Conservation (phyloP, 305 asterid genomes). For the Fraxinus sp. region DNA sequence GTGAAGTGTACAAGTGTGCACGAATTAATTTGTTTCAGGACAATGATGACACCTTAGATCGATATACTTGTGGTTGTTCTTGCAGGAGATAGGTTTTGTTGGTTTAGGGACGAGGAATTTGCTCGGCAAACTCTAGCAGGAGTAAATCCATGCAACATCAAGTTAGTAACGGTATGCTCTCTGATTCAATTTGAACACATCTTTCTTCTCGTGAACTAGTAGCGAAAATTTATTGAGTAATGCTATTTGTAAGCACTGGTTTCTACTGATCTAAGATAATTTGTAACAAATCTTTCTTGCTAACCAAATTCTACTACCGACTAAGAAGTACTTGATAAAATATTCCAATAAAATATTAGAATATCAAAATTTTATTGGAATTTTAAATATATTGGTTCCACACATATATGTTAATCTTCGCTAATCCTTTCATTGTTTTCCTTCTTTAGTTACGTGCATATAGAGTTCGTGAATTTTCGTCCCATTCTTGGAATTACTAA, state of each 20-base stretch:
- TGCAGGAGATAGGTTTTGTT: slow-evolving; percentile 71
- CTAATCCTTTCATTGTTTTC: neutral
- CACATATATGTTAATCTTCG: neutral
- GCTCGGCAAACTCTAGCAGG: slow-evolving; percentile 83
- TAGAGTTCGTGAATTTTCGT: neutral
- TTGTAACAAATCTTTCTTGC: neutral
- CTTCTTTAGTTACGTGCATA: neutral
- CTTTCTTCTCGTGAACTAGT: neutral
- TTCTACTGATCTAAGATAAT: neutral
- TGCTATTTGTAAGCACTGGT: neutral
- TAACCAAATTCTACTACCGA: too few relatives aligned
- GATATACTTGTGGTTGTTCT: neutral
- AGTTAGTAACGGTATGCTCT: slow-evolving; percentile 55
- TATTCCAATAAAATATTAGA: neutral
- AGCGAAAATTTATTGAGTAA: neutral
- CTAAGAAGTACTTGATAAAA: neutral
- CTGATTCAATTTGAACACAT: neutral
- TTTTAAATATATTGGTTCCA: neutral
- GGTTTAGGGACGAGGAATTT: slow-evolving; percentile 74
- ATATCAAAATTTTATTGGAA: neutral
- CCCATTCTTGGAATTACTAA: neutral
- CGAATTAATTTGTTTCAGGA: neutral
- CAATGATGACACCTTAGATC: neutral
- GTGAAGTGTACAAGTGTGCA: neutral
- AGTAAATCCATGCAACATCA: slow-evolving; percentile 54